Base-by-base conservation (phyloP, 2,329 filamentous ascomycete species). In the Chalaropsis ovoidea region DNA sequence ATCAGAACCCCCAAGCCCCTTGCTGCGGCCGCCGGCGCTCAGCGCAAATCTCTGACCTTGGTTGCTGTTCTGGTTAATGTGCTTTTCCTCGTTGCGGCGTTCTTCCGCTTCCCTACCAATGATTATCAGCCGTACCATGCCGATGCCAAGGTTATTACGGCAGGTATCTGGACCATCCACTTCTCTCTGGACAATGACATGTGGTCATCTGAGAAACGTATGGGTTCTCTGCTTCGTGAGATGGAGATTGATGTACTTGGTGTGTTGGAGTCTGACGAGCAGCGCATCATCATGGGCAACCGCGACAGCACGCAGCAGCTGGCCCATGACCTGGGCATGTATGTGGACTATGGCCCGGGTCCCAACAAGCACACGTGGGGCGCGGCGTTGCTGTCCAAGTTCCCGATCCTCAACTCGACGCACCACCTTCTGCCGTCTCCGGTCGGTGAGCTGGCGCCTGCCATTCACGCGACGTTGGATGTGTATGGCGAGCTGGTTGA, bases 311-410 rank as follows among this genome's bases (percentile, higher is more conserved):
- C 94, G 0, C 94, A 97, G 74, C 95, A 90, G 76, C 82, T 99
- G 8, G 92, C 94, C 22, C 93, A 97, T 74, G 92, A 99, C 70
- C 82, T 99, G 11, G 94, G 94, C 71, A 99, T 99, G 94, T 99
- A 96, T 73, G 92, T 95, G 62, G 94, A 99, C 77, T 96, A 91
- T 72, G 94, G 94, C 65, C 94, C 94, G 39, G 94, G 94, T 1
- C 94, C 94, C 6, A 96, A 99, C 82, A 99, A 97, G 78, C 94
- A 99, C 78, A 99, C 94, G 0, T 99, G 94, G 94, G 94, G 94
- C 63, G 85, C 87, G 10, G 94, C 92, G 24, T 80, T 99, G 56
- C 82, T 99, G 3, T 96, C 91, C 71, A 97, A 97, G 73, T 99
- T 97, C 79, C 94, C 94, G 2, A 99, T 99, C 71, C 76, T 99